Evolutionary conservation across 305 asterid species (phyloP).

Genomic region (Fraxinus latifolia): DNA sequence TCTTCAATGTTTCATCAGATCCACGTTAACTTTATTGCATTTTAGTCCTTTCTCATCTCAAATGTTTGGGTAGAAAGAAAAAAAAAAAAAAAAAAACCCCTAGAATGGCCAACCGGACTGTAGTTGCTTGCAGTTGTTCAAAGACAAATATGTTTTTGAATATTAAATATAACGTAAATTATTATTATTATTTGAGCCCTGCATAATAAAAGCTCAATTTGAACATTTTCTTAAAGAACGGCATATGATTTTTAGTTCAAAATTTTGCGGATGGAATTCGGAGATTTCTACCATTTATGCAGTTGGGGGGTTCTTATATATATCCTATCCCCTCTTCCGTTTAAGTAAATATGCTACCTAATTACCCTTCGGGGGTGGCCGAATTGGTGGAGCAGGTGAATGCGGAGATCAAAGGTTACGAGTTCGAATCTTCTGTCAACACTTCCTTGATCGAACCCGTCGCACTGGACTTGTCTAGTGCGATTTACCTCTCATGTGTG

Average conservation of each 20-base stretch:
- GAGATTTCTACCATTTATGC: neutral
- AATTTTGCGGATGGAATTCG: neutral
- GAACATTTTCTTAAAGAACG: neutral
- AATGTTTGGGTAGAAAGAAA: neutral
- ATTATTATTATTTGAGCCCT: neutral
- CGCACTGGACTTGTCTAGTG: too few relatives aligned
- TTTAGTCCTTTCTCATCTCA: neutral
- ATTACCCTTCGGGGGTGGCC: too few relatives aligned
- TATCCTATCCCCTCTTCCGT: too few relatives aligned
- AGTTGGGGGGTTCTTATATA: neutral
- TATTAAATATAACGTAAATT: too few relatives aligned
- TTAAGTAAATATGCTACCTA: too few relatives aligned
- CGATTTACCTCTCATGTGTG: too few relatives aligned
- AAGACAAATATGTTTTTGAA: neutral
- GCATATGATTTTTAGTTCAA: too few relatives aligned
- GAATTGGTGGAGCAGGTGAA: too few relatives aligned
- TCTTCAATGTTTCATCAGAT: neutral
- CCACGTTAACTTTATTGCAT: neutral
- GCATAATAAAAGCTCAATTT: neutral
- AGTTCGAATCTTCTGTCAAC: too few relatives aligned
- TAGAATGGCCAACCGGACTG: neutral
- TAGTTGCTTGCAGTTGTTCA: neutral
- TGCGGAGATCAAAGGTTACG: too few relatives aligned
- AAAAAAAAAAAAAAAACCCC: neutral
- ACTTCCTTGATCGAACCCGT: too few relatives aligned